Evolutionary conservation across 305 asterid species (phyloP), one percentile per base, ranked within the genome.

Genomic region (Rubia occidens): DNA sequence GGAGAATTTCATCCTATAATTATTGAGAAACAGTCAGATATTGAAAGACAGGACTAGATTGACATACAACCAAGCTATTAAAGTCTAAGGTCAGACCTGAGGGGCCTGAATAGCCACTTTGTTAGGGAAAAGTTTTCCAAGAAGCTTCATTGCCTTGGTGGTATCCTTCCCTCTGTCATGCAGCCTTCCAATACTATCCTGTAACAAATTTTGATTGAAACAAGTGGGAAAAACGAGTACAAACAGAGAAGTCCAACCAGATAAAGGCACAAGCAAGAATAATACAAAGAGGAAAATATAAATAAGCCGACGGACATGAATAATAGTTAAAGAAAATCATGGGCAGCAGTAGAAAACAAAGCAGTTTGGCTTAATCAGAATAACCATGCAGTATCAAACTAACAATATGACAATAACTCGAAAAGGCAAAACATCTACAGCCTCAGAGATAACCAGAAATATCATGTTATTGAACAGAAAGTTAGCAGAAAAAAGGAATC

Each of bases 131-230:
- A 90, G 96, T 67, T 91, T 94, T 66, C 78, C 77, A 67, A 88
- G 89, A 76, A 87, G 97, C 87, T 90, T 90, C 86, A 82, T 75
- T 59, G 84, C 79, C 81, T 90, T 90, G 66, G 95, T 88, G 47
- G 87, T 82, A 80, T 90, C 97, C 80, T 90, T 90, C 72, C 80
- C 86, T 80, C 89, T 84, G 74, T 90, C 97, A 71, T 86, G 89
- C 80, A 90, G 81, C 72, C 89, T 81, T 61, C 95, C 86, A 80
- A 88, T 82, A 70, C 80, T 85, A 77, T 88, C 95, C 97, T 90
- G 79, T 24, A 68, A 64, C 67, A 47, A 67, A 74, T 69, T 39
- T 64, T 13, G 17, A 61, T 62, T 24, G 18, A 29, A 49, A 63
- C 72, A 65, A 64, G 6, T 60, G n/a, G 58, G 6, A 11, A 11